These are phyloP conservation scores for Kodamaea plutei DNA, from an alignment of 1,139 yeast genomes.

Conservation along the genomic window DNA sequence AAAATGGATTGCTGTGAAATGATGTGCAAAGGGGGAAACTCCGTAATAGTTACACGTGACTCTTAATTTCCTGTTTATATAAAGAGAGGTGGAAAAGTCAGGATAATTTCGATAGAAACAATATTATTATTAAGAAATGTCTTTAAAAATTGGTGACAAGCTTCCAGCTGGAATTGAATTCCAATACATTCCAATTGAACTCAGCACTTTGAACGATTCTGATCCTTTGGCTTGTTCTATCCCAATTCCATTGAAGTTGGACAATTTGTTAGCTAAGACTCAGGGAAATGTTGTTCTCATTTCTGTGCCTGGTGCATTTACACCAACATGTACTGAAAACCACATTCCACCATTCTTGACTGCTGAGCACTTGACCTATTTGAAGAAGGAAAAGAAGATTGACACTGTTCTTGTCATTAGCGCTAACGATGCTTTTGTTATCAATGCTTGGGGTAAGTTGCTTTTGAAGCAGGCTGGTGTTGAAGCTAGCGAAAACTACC, in stretches of 20 bases:
- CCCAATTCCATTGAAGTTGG: constrained; percentile 23
- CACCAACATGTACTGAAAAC: constrained; percentile 30
- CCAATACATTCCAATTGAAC: constrained; percentile 25
- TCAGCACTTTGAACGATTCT: constrained; percentile 13
- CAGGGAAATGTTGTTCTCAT: constrained; percentile 18
- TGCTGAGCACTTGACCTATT: constrained; percentile 14
- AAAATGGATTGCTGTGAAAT: not conserved
- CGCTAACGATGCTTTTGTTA: constrained; percentile 29
- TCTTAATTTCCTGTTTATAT: too few relatives aligned
- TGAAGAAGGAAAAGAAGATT: constrained; percentile 20
- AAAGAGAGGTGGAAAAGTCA: too few relatives aligned
- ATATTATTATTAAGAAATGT: too few relatives aligned
- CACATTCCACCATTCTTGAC: constrained; percentile 26
- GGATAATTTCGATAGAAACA: too few relatives aligned
- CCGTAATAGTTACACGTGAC: not conserved
- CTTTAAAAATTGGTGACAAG: constrained; percentile 16
- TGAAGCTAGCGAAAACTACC: constrained; percentile 11
- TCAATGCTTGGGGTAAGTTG: constrained; percentile 31
- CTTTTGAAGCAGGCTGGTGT: constrained; percentile 17
- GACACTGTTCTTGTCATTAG: constrained; percentile 20
- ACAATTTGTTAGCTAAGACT: constrained; percentile 16
- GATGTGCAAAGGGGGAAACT: not conserved
- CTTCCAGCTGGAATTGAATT: constrained; percentile 23
- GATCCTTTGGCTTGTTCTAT: constrained; percentile 22
- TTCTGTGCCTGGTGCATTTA: constrained; percentile 30